Conservation (phyloP, 1,139 yeast species). For the Suhomyces panamericanus region DNA sequence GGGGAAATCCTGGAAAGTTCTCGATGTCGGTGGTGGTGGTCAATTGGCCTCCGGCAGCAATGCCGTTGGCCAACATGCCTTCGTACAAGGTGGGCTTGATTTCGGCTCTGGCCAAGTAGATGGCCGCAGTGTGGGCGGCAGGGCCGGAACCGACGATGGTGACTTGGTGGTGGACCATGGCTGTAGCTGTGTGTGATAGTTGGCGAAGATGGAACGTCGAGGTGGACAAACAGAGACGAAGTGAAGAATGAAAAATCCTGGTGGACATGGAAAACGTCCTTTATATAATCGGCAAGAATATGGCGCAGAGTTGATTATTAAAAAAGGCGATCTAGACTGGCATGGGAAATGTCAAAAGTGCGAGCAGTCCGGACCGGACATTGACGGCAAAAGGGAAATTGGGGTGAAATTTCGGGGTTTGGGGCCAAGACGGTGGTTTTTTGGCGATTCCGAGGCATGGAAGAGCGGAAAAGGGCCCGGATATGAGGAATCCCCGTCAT, state of each 20-base stretch:
- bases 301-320: neutral
- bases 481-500: too few relatives aligned
- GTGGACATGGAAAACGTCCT: neutral
- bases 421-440: neutral
- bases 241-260: neutral
- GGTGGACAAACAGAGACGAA: neutral
- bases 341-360: neutral
- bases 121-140: constrained; percentile 99
- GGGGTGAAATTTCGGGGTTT: too few relatives aligned
- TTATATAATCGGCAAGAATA: neutral
- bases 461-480: too few relatives aligned
- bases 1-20: constrained; percentile 98
- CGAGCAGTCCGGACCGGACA: neutral
- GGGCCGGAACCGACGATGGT: constrained; percentile 98
- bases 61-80: constrained; percentile 96
- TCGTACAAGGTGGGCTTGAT: constrained; percentile 90
- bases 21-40: constrained; percentile 97
- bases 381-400: neutral
- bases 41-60: constrained; percentile 98
- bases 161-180: constrained; percentile 84
- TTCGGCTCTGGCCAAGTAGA: constrained; percentile 94
- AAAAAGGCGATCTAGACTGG: neutral
- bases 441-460: too few relatives aligned
- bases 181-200: constrained; percentile 16
- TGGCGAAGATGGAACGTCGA: neutral